Percentiles rank a stretch among this genome's conserved stretches.
Conservation (phyloP, 1,139 yeast genomes). For the Candida glucosophila region DNA sequence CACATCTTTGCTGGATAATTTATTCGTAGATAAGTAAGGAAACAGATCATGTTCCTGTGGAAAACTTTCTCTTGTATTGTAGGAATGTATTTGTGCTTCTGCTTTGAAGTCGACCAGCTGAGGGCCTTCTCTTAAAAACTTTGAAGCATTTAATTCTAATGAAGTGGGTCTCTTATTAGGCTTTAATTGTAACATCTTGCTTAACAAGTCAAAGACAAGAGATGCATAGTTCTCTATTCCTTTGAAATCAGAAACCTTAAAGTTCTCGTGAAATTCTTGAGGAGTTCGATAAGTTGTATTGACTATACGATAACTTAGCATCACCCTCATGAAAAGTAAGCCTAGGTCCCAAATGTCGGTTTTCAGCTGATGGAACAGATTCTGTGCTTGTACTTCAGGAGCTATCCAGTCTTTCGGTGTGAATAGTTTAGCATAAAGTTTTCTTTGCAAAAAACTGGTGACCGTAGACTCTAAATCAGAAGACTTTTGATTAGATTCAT, state of each 20-base stretch:
- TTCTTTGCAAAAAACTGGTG: too few species aligned
- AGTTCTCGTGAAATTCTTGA: slow-evolving; percentile 44
- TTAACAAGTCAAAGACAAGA: slow-evolving; percentile 54
- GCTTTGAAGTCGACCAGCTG: background rate
- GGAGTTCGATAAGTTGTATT: slow-evolving; percentile 52
- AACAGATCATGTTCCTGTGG: background rate
- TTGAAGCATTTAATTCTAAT: slow-evolving; percentile 73
- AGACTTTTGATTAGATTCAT: slow-evolving; percentile 4
- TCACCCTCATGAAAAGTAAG: slow-evolving; percentile 62
- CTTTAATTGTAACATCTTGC: slow-evolving; percentile 55
- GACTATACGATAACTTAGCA: slow-evolving; percentile 45
- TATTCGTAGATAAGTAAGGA: background rate
- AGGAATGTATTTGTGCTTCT: background rate
- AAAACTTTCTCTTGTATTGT: background rate
- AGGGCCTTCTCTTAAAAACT: slow-evolving; percentile 68
- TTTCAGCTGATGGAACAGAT: slow-evolving; percentile 51
- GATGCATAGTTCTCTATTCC: slow-evolving; percentile 26
- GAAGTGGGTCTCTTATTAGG: slow-evolving; percentile 74
- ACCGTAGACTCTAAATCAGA: slow-evolving; percentile 1
- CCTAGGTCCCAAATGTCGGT: slow-evolving; percentile 95
- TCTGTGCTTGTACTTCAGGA: slow-evolving; percentile 52
- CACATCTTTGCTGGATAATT: background rate
- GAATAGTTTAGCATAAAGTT: slow-evolving; percentile 8
- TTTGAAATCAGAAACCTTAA: slow-evolving; percentile 20
- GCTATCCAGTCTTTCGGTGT: slow-evolving; percentile 54